Percentiles rank a stretch among this genome's conserved stretches.
Conservation (phyloP, 805 yeast species). For the Kregervanrija delftensis region DNA sequence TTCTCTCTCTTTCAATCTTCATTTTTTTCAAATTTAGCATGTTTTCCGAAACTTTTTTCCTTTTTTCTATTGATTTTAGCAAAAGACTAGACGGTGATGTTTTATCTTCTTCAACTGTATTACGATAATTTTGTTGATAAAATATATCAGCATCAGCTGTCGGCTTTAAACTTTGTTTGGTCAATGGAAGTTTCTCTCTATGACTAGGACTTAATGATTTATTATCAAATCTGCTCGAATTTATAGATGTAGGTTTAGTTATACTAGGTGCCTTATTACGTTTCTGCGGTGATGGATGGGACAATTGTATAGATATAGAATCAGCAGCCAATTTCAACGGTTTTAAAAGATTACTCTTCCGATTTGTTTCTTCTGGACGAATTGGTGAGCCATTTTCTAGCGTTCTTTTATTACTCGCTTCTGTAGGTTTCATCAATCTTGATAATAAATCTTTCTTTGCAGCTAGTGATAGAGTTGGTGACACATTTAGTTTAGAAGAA, state of each 20-base stretch:
- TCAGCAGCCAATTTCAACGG: too few species aligned
- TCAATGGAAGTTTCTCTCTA: not conserved
- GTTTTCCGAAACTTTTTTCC: not conserved
- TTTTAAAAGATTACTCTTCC: too few species aligned
- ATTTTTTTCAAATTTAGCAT: not conserved
- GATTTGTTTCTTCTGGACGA: too few species aligned
- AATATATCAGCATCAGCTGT: not conserved
- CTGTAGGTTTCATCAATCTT: constrained; percentile 22
- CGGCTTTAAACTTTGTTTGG: constrained; percentile 1
- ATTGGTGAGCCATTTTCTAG: too few species aligned
- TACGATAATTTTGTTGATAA: too few species aligned
- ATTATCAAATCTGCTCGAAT: not conserved
- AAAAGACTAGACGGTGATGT: too few species aligned
- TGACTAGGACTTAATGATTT: not conserved
- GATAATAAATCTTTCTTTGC: constrained; percentile 10
- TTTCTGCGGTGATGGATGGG: not conserved
- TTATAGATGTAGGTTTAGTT: not conserved
- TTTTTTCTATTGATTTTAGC: not conserved
- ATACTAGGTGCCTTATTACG: not conserved
- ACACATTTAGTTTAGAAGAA: not conserved
- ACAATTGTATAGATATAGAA: too few species aligned
- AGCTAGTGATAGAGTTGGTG: constrained; percentile 5
- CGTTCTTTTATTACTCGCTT: constrained; percentile 16
- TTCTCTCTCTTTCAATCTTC: not conserved
- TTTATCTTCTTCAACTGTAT: too few species aligned